Percentiles rank a stretch among this genome's conserved stretches.
phyloP scores from a whole-genome alignment of 2,329 filamentous ascomycete species.

The Amauroascus verrucosus region DNA sequence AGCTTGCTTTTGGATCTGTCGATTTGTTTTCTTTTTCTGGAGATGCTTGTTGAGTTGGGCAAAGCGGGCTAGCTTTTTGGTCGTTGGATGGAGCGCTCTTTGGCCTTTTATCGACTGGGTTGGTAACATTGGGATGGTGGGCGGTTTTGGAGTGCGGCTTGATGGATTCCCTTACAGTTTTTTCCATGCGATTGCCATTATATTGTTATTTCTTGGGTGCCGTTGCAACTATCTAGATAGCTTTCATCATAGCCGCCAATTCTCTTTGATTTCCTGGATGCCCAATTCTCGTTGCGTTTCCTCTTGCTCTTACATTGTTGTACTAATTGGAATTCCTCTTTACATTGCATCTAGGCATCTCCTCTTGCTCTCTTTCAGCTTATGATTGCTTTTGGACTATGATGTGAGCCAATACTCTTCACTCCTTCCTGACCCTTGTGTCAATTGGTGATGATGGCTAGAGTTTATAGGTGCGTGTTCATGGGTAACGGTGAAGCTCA shows the following conservation, averaged over 20 bases:
- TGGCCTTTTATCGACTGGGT: slow-evolving; percentile 16
- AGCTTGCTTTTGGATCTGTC: slow-evolving; percentile 10
- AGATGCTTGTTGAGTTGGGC: slow-evolving; percentile 13
- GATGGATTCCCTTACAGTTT: slow-evolving; percentile 13
- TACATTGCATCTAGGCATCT: neutral
- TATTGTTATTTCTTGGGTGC: neutral
- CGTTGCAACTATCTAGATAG: slow-evolving; percentile 1
- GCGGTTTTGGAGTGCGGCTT: slow-evolving; percentile 17
- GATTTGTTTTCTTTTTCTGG: slow-evolving; percentile 13
- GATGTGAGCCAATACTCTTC: neutral
- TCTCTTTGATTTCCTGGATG: neutral
- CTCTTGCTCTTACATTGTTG: neutral
- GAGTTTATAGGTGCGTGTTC: too few species aligned
- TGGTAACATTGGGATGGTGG: slow-evolving; percentile 16
- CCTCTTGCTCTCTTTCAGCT: neutral
- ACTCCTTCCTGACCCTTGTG: neutral
- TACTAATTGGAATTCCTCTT: neutral
- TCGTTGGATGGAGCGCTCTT: slow-evolving; percentile 17
- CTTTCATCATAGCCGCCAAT: neutral
- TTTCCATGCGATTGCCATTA: neutral
- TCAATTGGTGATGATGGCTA: too few species aligned
- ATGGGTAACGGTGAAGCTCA: too few species aligned
- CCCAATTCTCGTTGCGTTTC: neutral
- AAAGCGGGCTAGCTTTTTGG: slow-evolving; percentile 16
- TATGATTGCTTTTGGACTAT: neutral